Evolutionary conservation across 2,329 filamentous ascomycete species (phyloP).

Genomic region (Cercospora sp.): DNA sequence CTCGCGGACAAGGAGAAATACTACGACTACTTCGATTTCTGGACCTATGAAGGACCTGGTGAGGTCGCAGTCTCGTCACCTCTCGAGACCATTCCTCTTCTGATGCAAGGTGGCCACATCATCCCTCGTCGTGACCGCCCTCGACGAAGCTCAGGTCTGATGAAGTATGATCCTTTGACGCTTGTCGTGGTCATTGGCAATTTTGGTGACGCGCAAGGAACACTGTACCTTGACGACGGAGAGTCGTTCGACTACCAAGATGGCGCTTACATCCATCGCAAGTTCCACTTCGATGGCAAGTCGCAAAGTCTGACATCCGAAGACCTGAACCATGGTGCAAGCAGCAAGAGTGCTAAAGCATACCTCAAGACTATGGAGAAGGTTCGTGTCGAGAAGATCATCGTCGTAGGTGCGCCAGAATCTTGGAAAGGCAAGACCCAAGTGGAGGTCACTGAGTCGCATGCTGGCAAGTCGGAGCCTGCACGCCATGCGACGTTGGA

Average conservation of each 20-base stretch:
- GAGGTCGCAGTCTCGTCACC: slow-evolving; percentile 74
- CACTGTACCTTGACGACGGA: slow-evolving; percentile 89
- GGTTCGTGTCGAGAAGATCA: slow-evolving; percentile 79
- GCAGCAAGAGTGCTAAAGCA: slow-evolving; percentile 64
- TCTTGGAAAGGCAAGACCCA: slow-evolving; percentile 67
- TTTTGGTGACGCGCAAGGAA: slow-evolving; percentile 72
- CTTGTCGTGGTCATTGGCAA: slow-evolving; percentile 74
- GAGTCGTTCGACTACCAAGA: slow-evolving; percentile 85
- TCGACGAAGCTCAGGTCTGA: slow-evolving; percentile 79
- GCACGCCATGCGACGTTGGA: slow-evolving; percentile 58
- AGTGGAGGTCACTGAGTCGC: slow-evolving; percentile 65
- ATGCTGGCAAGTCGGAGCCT: slow-evolving; percentile 45
- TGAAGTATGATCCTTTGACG: slow-evolving; percentile 95
- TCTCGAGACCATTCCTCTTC: slow-evolving; percentile 80
- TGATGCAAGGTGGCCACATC: slow-evolving; percentile 92
- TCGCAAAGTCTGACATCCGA: slow-evolving; percentile 64
- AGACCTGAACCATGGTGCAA: slow-evolving; percentile 56
- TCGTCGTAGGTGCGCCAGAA: slow-evolving; percentile 76
- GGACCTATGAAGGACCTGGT: slow-evolving; percentile 70
- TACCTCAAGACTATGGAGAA: slow-evolving; percentile 78
- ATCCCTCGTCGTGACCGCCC: slow-evolving; percentile 87
- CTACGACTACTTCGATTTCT: slow-evolving; percentile 93
- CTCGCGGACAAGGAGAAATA: slow-evolving; percentile 87
- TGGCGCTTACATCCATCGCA: slow-evolving; percentile 85
- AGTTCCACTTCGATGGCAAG: slow-evolving; percentile 64